Base-by-base conservation (phyloP, 768 basidiomycete genomes). In the Auriscalpium vulgare region DNA sequence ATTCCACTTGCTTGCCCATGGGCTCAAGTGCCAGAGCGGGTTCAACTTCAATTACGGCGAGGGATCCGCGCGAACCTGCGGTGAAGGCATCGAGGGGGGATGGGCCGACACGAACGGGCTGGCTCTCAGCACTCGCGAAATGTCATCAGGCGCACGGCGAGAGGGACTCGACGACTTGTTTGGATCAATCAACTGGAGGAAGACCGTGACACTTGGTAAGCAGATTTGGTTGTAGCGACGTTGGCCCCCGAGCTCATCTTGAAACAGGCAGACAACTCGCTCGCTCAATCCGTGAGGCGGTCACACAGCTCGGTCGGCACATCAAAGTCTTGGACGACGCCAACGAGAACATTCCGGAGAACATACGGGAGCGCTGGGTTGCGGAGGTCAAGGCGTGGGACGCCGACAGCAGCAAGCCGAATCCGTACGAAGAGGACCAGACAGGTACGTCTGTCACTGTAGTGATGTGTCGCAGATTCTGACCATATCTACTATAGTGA, bases 1-100 rank as follows among this genome's bases (percentile, higher is more conserved):
- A 11, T 59, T 62, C 29, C 65, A 66, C 45, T 19, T 61, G 2
- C 21, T 47, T 9, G 64, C 54, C 8, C 65, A 66, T 50, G 53
- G 56, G 2, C 21, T 47, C 2, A 38, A 56, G 7, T 66, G 65
- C 44, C 58, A 60, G 37, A 21, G 35, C 37, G 17, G 51, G 2
- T 65, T 54, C 4, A 5, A 29, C 4, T 29, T 29, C 29, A 29
- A 29, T 5, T 3, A 29, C 23, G 7, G 1, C 29, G 29, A 29
- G 29, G 29, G 29, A 29, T 29, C 29, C 7, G 29, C 2, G 29
- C 29, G 29, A 29, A 29, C 29, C 5, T 29, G 29, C 4, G 29
- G 29, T 5, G 29, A 29, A 5, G 29, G 29, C 29, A 29, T 29
- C 4, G 29, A 29, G 29, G 2, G 2, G 2, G 29, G 29, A 0